phyloP scores from a whole-genome alignment of 495 filamentous ascomycete species.

The Thermochaetoides thermophila region DNA sequence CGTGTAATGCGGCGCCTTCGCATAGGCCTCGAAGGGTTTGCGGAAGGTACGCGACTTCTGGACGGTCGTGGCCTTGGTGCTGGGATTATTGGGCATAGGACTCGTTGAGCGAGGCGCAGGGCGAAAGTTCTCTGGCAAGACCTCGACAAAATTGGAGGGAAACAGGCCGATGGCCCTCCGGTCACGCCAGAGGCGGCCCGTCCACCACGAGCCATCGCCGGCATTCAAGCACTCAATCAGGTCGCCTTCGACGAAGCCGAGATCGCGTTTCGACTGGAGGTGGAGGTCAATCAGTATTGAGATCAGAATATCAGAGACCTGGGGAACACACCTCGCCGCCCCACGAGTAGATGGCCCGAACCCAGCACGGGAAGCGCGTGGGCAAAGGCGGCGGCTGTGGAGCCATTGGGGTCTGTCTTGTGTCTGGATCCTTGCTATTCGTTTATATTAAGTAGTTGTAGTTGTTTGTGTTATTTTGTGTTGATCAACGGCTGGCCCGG shows the following conservation, averaged over 20 bases:
- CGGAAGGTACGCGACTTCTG: slow-evolving; percentile 51
- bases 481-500: too few relatives aligned
- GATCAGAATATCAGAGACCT: slow-evolving; percentile 3
- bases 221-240: slow-evolving; percentile 96
- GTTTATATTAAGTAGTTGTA: too few relatives aligned
- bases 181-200: slow-evolving; percentile 75
- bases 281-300: slow-evolving; percentile 6
- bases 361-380: slow-evolving; percentile 87
- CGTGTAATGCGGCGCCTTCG: slow-evolving; percentile 39
- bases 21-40: slow-evolving; percentile 56
- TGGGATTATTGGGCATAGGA: slow-evolving; percentile 43
- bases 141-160: slow-evolving; percentile 91
- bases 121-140: slow-evolving; percentile 70
- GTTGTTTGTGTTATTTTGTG: too few relatives aligned
- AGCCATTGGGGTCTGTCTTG: slow-evolving; percentile 20
- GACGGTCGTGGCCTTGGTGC: slow-evolving; percentile 35
- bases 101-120: slow-evolving; percentile 66
- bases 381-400: slow-evolving; percentile 53
- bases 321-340: slow-evolving; percentile 64
- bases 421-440: too few relatives aligned
- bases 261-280: slow-evolving; percentile 63
- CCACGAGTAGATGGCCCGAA: slow-evolving; percentile 88
- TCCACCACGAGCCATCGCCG: slow-evolving; percentile 97
- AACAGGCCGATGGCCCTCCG: slow-evolving; percentile 79
- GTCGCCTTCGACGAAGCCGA: slow-evolving; percentile 95